phyloP scores from a whole-genome alignment of 257 asterid species.

The Capsicum chinense region DNA sequence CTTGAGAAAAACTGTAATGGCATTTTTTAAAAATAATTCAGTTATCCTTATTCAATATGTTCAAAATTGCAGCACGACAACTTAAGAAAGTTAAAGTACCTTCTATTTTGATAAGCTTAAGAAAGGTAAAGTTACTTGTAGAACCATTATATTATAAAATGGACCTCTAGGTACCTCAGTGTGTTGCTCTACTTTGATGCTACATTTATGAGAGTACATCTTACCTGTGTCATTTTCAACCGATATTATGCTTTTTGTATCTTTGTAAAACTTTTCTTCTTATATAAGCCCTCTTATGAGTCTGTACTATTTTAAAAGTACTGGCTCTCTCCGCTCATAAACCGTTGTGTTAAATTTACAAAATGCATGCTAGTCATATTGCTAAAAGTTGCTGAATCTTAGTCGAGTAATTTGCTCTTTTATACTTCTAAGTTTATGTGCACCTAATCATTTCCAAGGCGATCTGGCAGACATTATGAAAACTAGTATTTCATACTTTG shows the following conservation, averaged over 20 bases:
- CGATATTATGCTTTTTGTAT: not conserved
- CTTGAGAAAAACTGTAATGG: not conserved
- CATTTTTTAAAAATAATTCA: not conserved
- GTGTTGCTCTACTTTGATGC: not conserved
- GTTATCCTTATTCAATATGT: constrained; percentile 10
- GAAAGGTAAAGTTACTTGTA: not conserved
- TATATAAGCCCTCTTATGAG: constrained; percentile 3
- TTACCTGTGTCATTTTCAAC: not conserved
- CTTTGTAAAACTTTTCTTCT: not conserved
- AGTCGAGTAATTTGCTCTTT: not conserved
- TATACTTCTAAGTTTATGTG: not conserved
- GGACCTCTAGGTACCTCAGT: not conserved
- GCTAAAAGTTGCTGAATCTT: constrained; percentile 6
- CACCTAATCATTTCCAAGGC: not conserved
- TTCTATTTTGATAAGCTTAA: not conserved
- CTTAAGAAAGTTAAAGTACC: not conserved
- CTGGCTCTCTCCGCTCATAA: constrained; percentile 24
- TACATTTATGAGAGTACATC: not conserved
- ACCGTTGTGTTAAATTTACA: not conserved
- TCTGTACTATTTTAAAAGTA: not conserved
- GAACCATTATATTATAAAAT: not conserved
- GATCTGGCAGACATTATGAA: not conserved
- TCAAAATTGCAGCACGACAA: not conserved
- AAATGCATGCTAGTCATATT: constrained; percentile 17
- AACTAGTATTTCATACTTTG: not conserved